Conservation (phyloP, 257 asterid genomes). For the Ocimum tenuiflorum region DNA sequence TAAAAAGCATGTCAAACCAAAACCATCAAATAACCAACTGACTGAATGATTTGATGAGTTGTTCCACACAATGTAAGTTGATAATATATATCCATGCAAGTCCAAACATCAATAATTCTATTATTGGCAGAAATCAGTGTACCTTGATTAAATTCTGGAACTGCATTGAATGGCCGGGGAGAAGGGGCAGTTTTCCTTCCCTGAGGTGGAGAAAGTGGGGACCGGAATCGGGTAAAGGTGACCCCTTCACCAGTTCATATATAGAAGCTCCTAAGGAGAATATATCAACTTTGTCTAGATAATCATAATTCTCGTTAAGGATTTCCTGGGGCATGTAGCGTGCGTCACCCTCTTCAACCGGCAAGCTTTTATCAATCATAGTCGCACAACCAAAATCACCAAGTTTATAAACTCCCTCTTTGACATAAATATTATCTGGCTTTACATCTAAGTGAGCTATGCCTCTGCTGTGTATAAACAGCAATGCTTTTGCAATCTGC, state of each 20-base stretch:
- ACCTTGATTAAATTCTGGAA: slow-evolving; percentile 92
- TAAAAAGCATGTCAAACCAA: slow-evolving; percentile 7
- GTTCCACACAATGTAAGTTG: no score
- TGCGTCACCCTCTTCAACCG: slow-evolving; percentile 95
- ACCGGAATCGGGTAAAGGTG: slow-evolving; percentile 69
- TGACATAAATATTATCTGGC: slow-evolving; percentile 89
- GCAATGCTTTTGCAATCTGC: slow-evolving; percentile 84
- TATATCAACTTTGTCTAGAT: slow-evolving; percentile 82
- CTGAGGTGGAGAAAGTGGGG: slow-evolving; percentile 62
- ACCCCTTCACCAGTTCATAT: slow-evolving; percentile 73
- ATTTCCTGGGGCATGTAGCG: slow-evolving; percentile 98
- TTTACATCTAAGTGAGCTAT: slow-evolving; percentile 86
- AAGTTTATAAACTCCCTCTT: slow-evolving; percentile 71
- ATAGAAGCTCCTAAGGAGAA: slow-evolving; percentile 85
- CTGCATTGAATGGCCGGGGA: slow-evolving; percentile 84
- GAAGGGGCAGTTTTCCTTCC: slow-evolving; percentile 84
- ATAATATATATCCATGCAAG: no score
- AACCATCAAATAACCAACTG: neutral
- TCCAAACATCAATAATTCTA: neutral
- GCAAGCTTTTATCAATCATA: slow-evolving; percentile 63
- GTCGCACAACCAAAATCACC: slow-evolving; percentile 98
- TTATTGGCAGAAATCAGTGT: neutral
- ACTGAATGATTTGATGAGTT: no score
- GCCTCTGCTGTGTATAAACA: slow-evolving; percentile 63
- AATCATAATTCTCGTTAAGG: slow-evolving; percentile 73